Conservation (phyloP, 73 alveolate genomes). For the Blepharisma stoltei region DNA sequence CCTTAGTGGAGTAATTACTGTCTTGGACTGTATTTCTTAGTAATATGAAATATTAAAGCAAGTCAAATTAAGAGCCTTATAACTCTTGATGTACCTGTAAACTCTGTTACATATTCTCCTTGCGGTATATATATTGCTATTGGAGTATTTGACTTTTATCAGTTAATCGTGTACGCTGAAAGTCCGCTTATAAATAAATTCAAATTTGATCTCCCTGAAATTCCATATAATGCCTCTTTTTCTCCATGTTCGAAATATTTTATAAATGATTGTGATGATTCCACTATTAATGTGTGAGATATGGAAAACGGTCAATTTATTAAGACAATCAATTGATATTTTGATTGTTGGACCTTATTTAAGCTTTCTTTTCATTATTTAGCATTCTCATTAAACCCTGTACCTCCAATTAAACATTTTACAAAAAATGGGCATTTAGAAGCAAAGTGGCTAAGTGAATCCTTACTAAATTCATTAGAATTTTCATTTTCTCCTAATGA, state of each 20-base stretch:
- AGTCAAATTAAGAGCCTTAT: background rate
- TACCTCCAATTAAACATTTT: no score
- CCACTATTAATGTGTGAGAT: background rate
- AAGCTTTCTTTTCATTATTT: no score
- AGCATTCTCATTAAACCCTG: no score
- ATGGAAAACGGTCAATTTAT: background rate
- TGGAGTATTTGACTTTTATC: background rate
- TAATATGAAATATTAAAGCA: background rate
- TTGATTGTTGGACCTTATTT: no score
- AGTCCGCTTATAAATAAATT: background rate
- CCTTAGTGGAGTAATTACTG: no score
- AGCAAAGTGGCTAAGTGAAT: no score
- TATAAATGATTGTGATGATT: background rate
- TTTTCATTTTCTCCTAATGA: no score
- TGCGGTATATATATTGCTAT: background rate
- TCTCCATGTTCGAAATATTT: background rate
- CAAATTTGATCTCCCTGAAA: background rate
- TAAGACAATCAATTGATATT: background rate
- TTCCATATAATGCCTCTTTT: background rate
- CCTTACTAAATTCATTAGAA: no score
- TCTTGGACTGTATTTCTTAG: no score
- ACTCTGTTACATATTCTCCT: background rate
- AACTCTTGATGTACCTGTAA: background rate
- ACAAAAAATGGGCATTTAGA: no score
- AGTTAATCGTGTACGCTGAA: background rate